Percentiles rank a stretch among this genome's conserved stretches.
Evolutionary conservation across 192 early-diverging fungal species (phyloP).

Genomic region (Ambispora gerdemannii): DNA sequence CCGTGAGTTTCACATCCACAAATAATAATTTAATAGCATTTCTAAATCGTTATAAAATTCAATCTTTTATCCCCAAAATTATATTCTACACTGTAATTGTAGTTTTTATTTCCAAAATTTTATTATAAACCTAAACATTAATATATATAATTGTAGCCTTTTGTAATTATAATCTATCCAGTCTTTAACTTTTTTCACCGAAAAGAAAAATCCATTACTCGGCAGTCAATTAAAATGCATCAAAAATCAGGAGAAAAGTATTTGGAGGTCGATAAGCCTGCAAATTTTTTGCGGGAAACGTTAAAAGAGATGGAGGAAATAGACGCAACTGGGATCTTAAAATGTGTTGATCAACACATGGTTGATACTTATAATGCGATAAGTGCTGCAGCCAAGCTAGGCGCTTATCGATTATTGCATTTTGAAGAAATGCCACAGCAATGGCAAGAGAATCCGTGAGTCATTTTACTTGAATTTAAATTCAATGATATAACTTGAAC

Average conservation of each 20-base stretch:
- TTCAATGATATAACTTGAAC: background rate
- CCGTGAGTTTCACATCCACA: too few relatives aligned
- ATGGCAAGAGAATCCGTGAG: slow-evolving; percentile 63
- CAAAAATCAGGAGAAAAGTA: slow-evolving; percentile 37
- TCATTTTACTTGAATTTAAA: slow-evolving; percentile 39
- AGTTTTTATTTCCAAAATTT: too few relatives aligned
- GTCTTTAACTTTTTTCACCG: too few relatives aligned
- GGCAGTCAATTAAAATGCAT: too few relatives aligned
- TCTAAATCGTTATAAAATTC: too few relatives aligned
- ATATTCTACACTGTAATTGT: too few relatives aligned
- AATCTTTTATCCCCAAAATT: too few relatives aligned
- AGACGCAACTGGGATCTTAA: slow-evolving; percentile 52
- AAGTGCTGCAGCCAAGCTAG: slow-evolving; percentile 47
- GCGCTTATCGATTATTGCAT: slow-evolving; percentile 52
- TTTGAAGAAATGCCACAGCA: slow-evolving; percentile 58
- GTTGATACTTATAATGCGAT: slow-evolving; percentile 49
- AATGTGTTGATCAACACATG: slow-evolving; percentile 54
- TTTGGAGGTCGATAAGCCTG: slow-evolving; percentile 38
- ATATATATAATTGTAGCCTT: too few relatives aligned
- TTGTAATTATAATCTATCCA: too few relatives aligned
- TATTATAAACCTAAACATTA: too few relatives aligned
- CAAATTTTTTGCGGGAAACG: slow-evolving; percentile 35
- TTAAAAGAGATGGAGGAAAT: slow-evolving; percentile 46
- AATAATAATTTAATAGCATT: too few relatives aligned
- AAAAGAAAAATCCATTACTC: too few relatives aligned